These are phyloP conservation scores for Alternaria ethzedia DNA, from an alignment of 2,329 filamentous ascomycete species.

Conservation along the genomic window DNA sequence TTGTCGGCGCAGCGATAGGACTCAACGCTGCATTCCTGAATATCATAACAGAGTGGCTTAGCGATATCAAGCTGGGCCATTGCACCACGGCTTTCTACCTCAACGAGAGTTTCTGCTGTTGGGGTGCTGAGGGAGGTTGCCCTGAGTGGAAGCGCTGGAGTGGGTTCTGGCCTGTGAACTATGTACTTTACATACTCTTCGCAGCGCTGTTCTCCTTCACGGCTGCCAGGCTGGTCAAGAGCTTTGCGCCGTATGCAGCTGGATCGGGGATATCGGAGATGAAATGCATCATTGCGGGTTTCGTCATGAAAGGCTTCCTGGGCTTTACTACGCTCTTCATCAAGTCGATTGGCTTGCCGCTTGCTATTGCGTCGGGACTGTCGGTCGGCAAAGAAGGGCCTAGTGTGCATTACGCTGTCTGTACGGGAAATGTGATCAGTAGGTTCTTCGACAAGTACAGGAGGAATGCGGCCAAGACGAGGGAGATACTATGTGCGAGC, in stretches of 20 bases:
- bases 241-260: conserved; percentile 93
- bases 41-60: conserved; percentile 95
- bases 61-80: conserved; percentile 94
- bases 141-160: conserved; percentile 91
- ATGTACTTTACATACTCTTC: conserved; percentile 85
- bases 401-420: conserved; percentile 98
- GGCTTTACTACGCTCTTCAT: conserved; percentile 90
- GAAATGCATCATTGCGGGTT: conserved; percentile 98
- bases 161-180: conserved; percentile 77
- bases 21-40: conserved; percentile 92
- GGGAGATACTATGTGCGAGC: conserved; percentile 92
- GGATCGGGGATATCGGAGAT: conserved; percentile 98
- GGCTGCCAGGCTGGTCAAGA: conserved; percentile 83
- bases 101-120: conserved; percentile 97
- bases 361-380: conserved; percentile 91
- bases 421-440: conserved; percentile 95
- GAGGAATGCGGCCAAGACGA: conserved; percentile 88
- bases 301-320: conserved; percentile 98
- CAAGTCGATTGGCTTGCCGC: conserved; percentile 87
- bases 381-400: conserved; percentile 97
- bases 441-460: conserved; percentile 91
- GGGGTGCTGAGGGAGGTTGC: conserved; percentile 91
- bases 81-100: conserved; percentile 96
- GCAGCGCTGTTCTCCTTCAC: conserved; percentile 83
- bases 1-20: conserved; percentile 92